A percentile compares a stretch with the other conserved stretches of the same genome.
Evolutionary conservation across 805 yeast genomes (phyloP).

Genomic region (Kluyveromyces aestuarii): DNA sequence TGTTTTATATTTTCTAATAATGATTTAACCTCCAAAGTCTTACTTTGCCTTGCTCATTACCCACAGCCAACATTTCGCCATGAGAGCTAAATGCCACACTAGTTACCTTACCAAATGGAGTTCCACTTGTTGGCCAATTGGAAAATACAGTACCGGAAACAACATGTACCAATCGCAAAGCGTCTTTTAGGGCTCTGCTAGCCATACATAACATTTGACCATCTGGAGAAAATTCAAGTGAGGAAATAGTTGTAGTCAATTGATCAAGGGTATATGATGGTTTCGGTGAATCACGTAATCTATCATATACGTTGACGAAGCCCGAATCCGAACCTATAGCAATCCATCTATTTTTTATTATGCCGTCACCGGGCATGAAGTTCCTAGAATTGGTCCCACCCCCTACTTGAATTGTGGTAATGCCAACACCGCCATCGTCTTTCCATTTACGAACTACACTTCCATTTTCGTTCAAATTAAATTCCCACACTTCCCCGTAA

Average conservation of each 20-base stretch:
- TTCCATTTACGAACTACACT: slow-evolving; percentile 62
- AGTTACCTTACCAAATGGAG: slow-evolving; percentile 94
- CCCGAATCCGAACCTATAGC: slow-evolving; percentile 90
- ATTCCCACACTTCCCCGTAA: slow-evolving; percentile 88
- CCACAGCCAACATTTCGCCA: slow-evolving; percentile 76
- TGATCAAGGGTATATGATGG: slow-evolving; percentile 67
- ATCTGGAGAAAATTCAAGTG: slow-evolving; percentile 67
- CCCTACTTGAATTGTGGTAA: slow-evolving; percentile 68
- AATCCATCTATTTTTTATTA: slow-evolving; percentile 52
- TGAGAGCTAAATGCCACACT: slow-evolving; percentile 69
- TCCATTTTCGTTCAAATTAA: slow-evolving; percentile 40
- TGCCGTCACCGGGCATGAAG: slow-evolving; percentile 17
- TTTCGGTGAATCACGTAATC: slow-evolving; percentile 31
- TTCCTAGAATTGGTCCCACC: slow-evolving; percentile 35
- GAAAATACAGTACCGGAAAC: slow-evolving; percentile 80
- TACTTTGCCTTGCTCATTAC: slow-evolving; percentile 84
- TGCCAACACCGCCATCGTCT: slow-evolving; percentile 79
- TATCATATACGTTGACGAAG: slow-evolving; percentile 78
- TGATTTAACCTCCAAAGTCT: slow-evolving; percentile 86
- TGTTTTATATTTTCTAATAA: slow-evolving; percentile 29
- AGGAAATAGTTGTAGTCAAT: slow-evolving; percentile 70
- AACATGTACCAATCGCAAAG: slow-evolving; percentile 76
- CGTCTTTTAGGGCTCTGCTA: slow-evolving; percentile 76
- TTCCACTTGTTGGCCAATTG: slow-evolving; percentile 96
- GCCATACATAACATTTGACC: slow-evolving; percentile 86